Conservation (phyloP, 768 basidiomycete species). For the Zangia roseola region DNA sequence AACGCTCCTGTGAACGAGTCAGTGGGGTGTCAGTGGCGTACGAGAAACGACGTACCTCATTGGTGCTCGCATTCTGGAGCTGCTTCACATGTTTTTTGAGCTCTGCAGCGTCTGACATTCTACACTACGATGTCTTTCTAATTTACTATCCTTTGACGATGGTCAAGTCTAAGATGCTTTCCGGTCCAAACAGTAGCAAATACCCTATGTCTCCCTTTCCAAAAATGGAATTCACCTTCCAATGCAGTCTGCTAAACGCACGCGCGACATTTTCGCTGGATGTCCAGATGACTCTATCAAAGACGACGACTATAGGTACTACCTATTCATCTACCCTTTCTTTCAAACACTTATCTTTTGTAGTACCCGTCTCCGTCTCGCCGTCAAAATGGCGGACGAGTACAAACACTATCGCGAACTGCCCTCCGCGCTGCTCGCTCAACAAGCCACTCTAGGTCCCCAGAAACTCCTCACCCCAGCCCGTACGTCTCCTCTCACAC, state of each 20-base stretch:
- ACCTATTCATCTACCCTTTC: constrained; percentile 16
- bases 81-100: constrained; percentile 81
- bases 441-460: constrained; percentile 76
- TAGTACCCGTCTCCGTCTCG: constrained; percentile 65
- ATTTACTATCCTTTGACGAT: constrained; percentile 15
- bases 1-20: constrained; percentile 50
- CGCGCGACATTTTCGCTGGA: constrained; percentile 66
- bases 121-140: neutral
- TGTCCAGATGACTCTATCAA: constrained; percentile 55
- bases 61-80: constrained; percentile 60
- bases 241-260: constrained; percentile 59
- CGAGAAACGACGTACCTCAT: constrained; percentile 48
- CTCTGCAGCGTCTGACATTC: constrained; percentile 47
- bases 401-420: constrained; percentile 85
- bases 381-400: constrained; percentile 88
- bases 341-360: neutral
- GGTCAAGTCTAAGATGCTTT: neutral
- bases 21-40: constrained; percentile 36
- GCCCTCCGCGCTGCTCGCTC: constrained; percentile 74
- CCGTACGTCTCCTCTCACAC: constrained; percentile 40
- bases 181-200: constrained; percentile 22
- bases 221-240: neutral
- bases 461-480: constrained; percentile 74
- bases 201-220: neutral
- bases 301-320: constrained; percentile 80